Conservation (phyloP, 2,329 filamentous ascomycete species). For the Diatrype stigma region DNA sequence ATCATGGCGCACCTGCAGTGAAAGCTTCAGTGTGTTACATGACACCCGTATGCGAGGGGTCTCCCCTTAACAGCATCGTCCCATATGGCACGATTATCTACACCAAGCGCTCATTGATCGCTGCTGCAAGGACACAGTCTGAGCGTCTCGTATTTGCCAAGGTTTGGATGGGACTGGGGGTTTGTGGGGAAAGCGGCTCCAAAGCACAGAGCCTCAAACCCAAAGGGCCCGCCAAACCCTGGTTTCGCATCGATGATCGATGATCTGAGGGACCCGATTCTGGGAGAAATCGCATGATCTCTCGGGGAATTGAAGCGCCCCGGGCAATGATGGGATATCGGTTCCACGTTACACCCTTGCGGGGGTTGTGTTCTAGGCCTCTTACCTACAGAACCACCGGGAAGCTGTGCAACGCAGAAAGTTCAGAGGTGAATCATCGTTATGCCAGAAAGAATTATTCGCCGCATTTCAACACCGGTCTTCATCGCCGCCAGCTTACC, state of each 20-base stretch:
- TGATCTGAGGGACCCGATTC: slow-evolving; percentile 15
- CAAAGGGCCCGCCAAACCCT: slow-evolving; percentile 18
- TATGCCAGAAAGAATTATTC: background rate
- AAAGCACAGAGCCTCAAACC: slow-evolving; percentile 27
- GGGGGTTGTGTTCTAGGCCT: slow-evolving; percentile 10
- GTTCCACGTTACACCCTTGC: slow-evolving; percentile 5
- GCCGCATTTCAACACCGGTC: background rate
- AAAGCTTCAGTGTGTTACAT: slow-evolving; percentile 16
- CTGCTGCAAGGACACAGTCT: slow-evolving; percentile 4
- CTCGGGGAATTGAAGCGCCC: slow-evolving; percentile 13
- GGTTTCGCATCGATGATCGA: slow-evolving; percentile 16
- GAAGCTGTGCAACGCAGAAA: background rate
- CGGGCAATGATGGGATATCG: slow-evolving; percentile 4
- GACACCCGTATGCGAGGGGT: slow-evolving; percentile 10
- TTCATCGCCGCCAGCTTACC: slow-evolving; percentile 2
- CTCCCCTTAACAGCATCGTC: slow-evolving; percentile 19
- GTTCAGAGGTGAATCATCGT: background rate
- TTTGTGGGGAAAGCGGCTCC: slow-evolving; percentile 15
- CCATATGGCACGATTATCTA: slow-evolving; percentile 24
- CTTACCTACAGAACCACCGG: background rate
- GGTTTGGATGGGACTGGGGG: background rate
- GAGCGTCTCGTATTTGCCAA: slow-evolving; percentile 5
- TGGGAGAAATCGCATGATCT: slow-evolving; percentile 22
- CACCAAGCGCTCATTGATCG: slow-evolving; percentile 7
- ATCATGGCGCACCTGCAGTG: slow-evolving; percentile 7